These are phyloP conservation scores for Periconia sp. DNA, from an alignment of 2,329 filamentous ascomycete genomes.

Conservation along the genomic window DNA sequence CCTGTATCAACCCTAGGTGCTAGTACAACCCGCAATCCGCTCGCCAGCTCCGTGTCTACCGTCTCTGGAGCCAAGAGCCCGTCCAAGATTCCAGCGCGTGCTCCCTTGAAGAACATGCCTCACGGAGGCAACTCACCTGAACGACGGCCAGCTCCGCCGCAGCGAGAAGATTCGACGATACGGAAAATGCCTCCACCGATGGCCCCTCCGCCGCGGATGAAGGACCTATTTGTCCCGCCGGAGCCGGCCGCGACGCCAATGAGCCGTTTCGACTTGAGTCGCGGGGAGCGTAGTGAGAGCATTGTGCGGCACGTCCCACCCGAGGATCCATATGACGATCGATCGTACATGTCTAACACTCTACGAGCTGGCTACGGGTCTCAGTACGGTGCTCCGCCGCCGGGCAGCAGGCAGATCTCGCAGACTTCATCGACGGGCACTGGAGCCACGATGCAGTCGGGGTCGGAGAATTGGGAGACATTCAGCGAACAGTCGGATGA, in stretches of 20 bases:
- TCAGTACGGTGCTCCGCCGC: slow-evolving; percentile 27
- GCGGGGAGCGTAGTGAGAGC: slow-evolving; percentile 59
- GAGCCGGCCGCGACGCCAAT: slow-evolving; percentile 53
- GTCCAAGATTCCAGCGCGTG: slow-evolving; percentile 72
- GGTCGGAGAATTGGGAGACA: slow-evolving; percentile 97
- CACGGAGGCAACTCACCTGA: slow-evolving; percentile 83
- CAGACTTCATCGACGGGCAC: slow-evolving; percentile 64
- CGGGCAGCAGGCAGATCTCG: slow-evolving; percentile 69
- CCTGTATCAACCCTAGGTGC: slow-evolving; percentile 45
- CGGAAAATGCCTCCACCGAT: slow-evolving; percentile 54
- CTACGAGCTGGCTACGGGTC: slow-evolving; percentile 33
- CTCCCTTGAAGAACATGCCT: slow-evolving; percentile 71
- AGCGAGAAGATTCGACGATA: slow-evolving; percentile 37
- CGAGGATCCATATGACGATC: slow-evolving; percentile 83
- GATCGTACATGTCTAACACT: slow-evolving; percentile 40
- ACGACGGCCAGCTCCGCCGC: slow-evolving; percentile 53
- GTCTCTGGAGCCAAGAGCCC: slow-evolving; percentile 58
- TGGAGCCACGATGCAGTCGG: slow-evolving; percentile 70
- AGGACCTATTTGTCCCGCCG: slow-evolving; percentile 70
- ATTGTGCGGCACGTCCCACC: slow-evolving; percentile 68
- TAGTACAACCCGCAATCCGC: slow-evolving; percentile 37
- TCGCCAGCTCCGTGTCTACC: slow-evolving; percentile 44
- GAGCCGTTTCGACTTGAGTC: slow-evolving; percentile 46
- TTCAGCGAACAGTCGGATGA: slow-evolving; percentile 85
- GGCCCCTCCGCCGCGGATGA: slow-evolving; percentile 85